phyloP scores from a whole-genome alignment of 257 asterid species.

The Solanum etuberosum region DNA sequence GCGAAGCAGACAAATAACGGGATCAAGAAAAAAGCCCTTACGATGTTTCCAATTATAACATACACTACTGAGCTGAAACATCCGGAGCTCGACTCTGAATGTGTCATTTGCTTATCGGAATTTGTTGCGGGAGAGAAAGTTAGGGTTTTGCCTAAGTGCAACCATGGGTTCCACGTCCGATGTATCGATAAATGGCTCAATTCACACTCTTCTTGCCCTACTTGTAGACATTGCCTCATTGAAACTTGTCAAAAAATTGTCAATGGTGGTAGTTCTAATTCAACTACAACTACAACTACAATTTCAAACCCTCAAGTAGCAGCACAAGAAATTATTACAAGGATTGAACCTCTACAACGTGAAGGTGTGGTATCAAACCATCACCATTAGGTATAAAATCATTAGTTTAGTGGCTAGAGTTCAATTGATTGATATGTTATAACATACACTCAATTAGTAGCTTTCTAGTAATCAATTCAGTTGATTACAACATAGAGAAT shows the following conservation, averaged over 20 bases:
- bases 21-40: neutral
- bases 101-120: neutral
- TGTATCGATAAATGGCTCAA: neutral
- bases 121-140: neutral
- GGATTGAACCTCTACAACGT: neutral
- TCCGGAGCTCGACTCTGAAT: neutral
- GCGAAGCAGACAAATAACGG: neutral
- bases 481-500: neutral
- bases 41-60: neutral
- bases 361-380: neutral
- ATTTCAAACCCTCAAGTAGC: neutral
- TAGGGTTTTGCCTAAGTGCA: neutral
- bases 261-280: neutral
- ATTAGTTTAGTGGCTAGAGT: neutral
- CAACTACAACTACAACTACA: neutral
- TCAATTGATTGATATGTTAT: neutral
- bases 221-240: neutral
- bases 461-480: neutral
- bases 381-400: neutral
- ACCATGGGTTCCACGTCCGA: neutral
- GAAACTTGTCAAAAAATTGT: neutral
- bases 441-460: neutral
- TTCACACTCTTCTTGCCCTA: neutral
- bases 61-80: neutral
- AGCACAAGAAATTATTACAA: neutral